phyloP scores from a whole-genome alignment of 495 filamentous ascomycete species.

The Xylaria intraflava region DNA sequence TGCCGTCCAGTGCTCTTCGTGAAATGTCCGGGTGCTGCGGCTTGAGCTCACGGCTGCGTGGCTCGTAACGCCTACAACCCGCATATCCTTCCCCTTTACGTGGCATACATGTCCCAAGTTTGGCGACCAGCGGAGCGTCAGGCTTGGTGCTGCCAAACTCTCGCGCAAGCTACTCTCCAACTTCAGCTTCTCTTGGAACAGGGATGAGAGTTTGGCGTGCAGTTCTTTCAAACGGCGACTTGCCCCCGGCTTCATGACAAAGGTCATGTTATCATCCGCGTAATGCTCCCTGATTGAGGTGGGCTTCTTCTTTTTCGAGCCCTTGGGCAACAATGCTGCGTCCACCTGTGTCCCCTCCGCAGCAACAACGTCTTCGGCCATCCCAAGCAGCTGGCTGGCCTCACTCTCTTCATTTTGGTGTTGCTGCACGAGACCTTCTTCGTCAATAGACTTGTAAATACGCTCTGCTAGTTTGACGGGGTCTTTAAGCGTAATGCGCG shows the following conservation, averaged over 20 bases:
- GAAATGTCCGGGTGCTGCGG: slow-evolving; percentile 78
- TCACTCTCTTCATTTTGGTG: slow-evolving; percentile 70
- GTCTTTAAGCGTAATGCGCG: slow-evolving; percentile 60
- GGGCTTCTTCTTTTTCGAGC: slow-evolving; percentile 33
- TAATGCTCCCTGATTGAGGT: slow-evolving; percentile 44
- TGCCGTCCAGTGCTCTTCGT: slow-evolving; percentile 73
- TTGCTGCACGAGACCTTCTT: slow-evolving; percentile 76
- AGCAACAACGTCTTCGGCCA: slow-evolving; percentile 61
- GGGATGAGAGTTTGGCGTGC: slow-evolving; percentile 54
- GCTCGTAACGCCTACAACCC: slow-evolving; percentile 17
- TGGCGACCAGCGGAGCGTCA: slow-evolving; percentile 79
- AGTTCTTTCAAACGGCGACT: slow-evolving; percentile 57
- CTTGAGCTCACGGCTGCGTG: slow-evolving; percentile 54
- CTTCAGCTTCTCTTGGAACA: slow-evolving; percentile 50
- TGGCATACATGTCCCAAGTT: slow-evolving; percentile 84
- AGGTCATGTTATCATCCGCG: slow-evolving; percentile 51
- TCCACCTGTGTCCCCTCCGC: slow-evolving; percentile 49
- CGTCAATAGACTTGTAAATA: slow-evolving; percentile 79
- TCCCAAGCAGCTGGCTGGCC: slow-evolving; percentile 56
- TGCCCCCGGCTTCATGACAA: slow-evolving; percentile 80
- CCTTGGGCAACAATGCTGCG: slow-evolving; percentile 34
- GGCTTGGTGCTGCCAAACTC: slow-evolving; percentile 43
- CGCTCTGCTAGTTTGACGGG: slow-evolving; percentile 60
- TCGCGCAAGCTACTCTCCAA: slow-evolving; percentile 55
- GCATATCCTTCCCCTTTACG: slow-evolving; percentile 73